Percentiles rank a stretch among this genome's conserved stretches.
phyloP scores from a whole-genome alignment of 2,329 filamentous ascomycete genomes.

The Zymoseptoria ardabiliae region DNA sequence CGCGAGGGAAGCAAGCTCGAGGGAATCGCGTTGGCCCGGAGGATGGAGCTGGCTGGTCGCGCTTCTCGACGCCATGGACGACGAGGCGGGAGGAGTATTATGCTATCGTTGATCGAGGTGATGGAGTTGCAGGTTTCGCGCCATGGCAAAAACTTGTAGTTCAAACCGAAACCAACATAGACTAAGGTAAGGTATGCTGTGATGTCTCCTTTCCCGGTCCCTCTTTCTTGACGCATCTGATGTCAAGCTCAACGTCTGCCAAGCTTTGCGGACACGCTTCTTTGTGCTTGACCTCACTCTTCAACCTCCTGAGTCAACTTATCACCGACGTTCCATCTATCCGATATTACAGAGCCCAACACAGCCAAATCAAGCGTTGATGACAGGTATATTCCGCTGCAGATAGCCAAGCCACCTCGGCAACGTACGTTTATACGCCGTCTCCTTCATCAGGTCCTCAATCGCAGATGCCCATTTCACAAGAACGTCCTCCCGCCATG shows the following conservation, averaged over 20 bases:
- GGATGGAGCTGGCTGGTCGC: not conserved
- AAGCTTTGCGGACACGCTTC: not conserved
- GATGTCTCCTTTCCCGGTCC: not conserved
- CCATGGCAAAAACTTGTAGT: not conserved
- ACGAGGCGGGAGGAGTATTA: not conserved
- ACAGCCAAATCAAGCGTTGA: not conserved
- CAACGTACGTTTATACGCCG: conserved; percentile 19
- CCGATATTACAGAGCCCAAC: no score
- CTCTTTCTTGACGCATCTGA: not conserved
- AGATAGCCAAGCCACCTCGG: conserved; percentile 35
- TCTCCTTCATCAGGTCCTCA: conserved; percentile 32
- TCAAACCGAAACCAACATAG: not conserved
- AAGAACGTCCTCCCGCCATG: conserved; percentile 28
- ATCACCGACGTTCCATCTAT: not conserved
- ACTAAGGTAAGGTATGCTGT: not conserved
- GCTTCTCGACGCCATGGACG: not conserved
- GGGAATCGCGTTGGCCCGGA: conserved; percentile 67
- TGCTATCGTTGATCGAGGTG: not conserved
- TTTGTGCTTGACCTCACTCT: not conserved
- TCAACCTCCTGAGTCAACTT: not conserved
- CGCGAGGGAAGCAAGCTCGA: conserved; percentile 91
- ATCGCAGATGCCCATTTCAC: conserved; percentile 37
- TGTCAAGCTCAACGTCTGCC: not conserved
- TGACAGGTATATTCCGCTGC: conserved; percentile 32
- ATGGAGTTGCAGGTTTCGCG: not conserved